phyloP scores from a whole-genome alignment of 352 stramenopile species.

The Pythium insidiosum region DNA sequence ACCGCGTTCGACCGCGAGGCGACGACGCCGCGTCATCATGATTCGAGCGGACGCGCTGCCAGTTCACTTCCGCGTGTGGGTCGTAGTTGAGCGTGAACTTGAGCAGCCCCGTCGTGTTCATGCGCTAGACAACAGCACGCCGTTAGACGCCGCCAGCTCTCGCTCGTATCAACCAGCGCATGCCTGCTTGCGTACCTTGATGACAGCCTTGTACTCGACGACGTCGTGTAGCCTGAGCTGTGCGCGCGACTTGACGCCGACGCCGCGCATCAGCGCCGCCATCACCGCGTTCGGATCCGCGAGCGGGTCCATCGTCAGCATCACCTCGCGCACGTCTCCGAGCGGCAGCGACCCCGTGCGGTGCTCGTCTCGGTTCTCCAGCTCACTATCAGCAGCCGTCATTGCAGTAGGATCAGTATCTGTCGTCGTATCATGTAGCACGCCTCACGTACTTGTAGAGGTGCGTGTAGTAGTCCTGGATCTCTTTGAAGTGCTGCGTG shows the following conservation, averaged over 20 bases:
- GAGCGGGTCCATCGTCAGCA: constrained; percentile 41
- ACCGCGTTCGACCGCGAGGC: not conserved
- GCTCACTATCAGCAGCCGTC: constrained; percentile 35
- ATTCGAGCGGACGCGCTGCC: too few relatives aligned
- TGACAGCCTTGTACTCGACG: constrained; percentile 41
- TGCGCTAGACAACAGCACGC: constrained; percentile 23
- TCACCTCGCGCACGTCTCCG: constrained; percentile 22
- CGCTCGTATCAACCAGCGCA: not conserved
- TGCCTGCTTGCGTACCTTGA: constrained; percentile 26
- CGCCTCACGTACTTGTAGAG: constrained; percentile 31
- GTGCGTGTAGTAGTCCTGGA: constrained; percentile 64
- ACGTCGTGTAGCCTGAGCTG: constrained; percentile 42
- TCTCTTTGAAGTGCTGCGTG: constrained; percentile 79
- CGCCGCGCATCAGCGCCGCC: constrained; percentile 26
- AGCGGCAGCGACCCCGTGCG: constrained; percentile 37
- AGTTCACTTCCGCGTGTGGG: constrained; percentile 43
- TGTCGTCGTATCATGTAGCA: not conserved
- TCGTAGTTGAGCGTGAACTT: constrained; percentile 77
- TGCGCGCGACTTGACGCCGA: constrained; percentile 26
- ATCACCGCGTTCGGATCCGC: constrained; percentile 23
- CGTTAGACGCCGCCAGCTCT: not conserved
- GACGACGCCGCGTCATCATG: too few relatives aligned
- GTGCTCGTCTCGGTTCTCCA: constrained; percentile 39
- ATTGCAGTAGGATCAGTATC: too few relatives aligned
- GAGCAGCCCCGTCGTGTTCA: constrained; percentile 62